Base-by-base conservation (phyloP, 495 filamentous ascomycete genomes). In the Recurvomyces mirabilis region DNA sequence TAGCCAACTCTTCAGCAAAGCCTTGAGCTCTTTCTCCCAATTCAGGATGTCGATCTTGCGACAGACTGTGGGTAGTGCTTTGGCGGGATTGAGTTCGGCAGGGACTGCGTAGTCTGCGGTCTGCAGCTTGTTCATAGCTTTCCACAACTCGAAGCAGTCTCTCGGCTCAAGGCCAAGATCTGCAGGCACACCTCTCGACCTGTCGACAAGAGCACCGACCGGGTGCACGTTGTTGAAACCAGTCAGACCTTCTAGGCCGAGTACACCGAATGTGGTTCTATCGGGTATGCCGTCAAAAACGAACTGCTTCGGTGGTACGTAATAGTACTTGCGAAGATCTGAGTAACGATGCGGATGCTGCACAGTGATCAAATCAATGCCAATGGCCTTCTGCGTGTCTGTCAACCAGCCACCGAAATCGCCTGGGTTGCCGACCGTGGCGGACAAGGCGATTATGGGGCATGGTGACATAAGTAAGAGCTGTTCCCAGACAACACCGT, bases 401-500 rank as follows among this genome's bases (percentile, higher is more conserved):
- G 50, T 57, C 1, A 89, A 67, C 83, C 83, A 89, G 11, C 65
- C 63, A 38, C 61, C 73, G 59, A 89, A 85, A 53, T 79, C 72
- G 1, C 71, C 55, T 3, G 82, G 81, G 47, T 89, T 87, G 1
- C 81, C 84, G 28, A 87, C 78, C 0, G 83, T 89, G 5, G 83
- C 82, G 7, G 82, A 87, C 4, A 89, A 67, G 1, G 83, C 82
- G 46, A 89, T 79, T 36, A 89, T 84, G 0, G 80, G 83, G 51
- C 82, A 86, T 7, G 82, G 79, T 0, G 82, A 69, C 21, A 84
- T 63, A 0, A 87, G 69, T 11, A 87, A 64, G 7, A 89, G 66
- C 52, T 89, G 83, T 50, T 89, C 83, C 83, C 82, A 89, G 1
- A 89, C 68, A 10, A 86, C 62, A 39, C 83, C 82, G 54, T 89